A percentile compares a stretch with the other conserved stretches of the same genome.
These are phyloP conservation scores for Fusarium austroafricanum DNA, from an alignment of 2,329 filamentous ascomycete genomes.

Conservation along the genomic window DNA sequence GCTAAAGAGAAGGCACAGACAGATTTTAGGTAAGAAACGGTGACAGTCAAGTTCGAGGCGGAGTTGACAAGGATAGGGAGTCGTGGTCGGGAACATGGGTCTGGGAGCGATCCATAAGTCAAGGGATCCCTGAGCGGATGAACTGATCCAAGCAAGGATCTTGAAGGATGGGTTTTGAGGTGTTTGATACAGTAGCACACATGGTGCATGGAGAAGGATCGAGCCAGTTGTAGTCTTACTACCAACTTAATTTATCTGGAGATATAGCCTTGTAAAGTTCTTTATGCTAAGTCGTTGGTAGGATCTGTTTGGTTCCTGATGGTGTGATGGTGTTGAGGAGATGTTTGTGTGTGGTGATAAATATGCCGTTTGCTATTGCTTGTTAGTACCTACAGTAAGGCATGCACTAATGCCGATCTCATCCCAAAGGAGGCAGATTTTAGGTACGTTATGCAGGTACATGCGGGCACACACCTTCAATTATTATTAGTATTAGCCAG, in stretches of 20 bases:
- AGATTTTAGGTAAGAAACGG: slow-evolving; percentile 20
- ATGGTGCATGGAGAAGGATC: slow-evolving; percentile 25
- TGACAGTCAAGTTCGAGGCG: slow-evolving; percentile 10
- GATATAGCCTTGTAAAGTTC: background rate
- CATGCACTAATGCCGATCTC: slow-evolving; percentile 15
- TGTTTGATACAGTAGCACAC: slow-evolving; percentile 2
- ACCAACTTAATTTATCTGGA: slow-evolving; percentile 1
- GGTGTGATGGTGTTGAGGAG: background rate
- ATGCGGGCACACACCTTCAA: background rate
- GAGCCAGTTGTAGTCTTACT: slow-evolving; percentile 7
- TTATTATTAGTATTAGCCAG: slow-evolving; percentile 4
- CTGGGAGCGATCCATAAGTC: background rate
- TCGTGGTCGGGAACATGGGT: slow-evolving; percentile 25
- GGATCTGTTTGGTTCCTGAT: slow-evolving; percentile 12
- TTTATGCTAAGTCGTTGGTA: background rate
- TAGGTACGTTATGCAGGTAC: slow-evolving; percentile 33
- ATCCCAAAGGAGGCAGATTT: slow-evolving; percentile 21
- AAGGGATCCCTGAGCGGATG: slow-evolving; percentile 24
- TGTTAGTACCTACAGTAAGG: no score
- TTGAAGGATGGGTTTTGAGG: slow-evolving; percentile 6
- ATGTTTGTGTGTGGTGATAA: background rate
- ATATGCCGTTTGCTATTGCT: background rate
- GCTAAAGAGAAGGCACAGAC: slow-evolving; percentile 4
- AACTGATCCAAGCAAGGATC: slow-evolving; percentile 38
- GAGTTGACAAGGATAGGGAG: background rate